Evolutionary conservation across 2,329 filamentous ascomycete species (phyloP).

Genomic region (Fusarium kyushuense): DNA sequence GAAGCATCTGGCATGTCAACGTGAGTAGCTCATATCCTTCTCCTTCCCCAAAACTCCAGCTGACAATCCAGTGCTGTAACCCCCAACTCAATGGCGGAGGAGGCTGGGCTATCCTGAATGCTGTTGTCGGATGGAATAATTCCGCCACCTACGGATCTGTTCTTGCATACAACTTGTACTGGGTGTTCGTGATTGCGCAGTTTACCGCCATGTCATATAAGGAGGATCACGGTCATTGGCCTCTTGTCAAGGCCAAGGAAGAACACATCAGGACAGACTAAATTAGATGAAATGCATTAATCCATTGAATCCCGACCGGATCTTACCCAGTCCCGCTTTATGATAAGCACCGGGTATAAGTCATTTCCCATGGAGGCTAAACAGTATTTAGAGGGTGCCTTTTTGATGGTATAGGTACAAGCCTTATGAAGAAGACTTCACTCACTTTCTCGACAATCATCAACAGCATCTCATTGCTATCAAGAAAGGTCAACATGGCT

Average conservation of each 20-base stretch:
- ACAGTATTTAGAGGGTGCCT: too few relatives aligned
- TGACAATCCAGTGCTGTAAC: slow-evolving; percentile 75
- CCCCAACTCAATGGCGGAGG: slow-evolving; percentile 77
- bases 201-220: slow-evolving; percentile 75
- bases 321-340: too few relatives aligned
- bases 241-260: slow-evolving; percentile 55
- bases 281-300: slow-evolving; percentile 7
- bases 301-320: too few relatives aligned
- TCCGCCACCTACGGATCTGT: slow-evolving; percentile 89
- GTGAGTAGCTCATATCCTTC: slow-evolving; percentile 67
- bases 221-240: slow-evolving; percentile 68
- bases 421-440: too few relatives aligned
- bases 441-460: too few relatives aligned
- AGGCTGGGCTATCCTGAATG: slow-evolving; percentile 90
- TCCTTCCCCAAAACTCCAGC: neutral
- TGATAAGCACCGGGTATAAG: too few relatives aligned
- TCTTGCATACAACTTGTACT: slow-evolving; percentile 89
- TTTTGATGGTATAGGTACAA: too few relatives aligned
- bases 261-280: slow-evolving; percentile 11
- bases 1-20: slow-evolving; percentile 87
- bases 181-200: slow-evolving; percentile 79
- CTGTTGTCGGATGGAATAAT: slow-evolving; percentile 88
- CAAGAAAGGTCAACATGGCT: too few relatives aligned
- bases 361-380: too few relatives aligned
- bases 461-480: too few relatives aligned